Percentiles rank a stretch among this genome's conserved stretches.
Conservation (phyloP, 73 alveolate species). For the Tetrahymena malaccensis region DNA sequence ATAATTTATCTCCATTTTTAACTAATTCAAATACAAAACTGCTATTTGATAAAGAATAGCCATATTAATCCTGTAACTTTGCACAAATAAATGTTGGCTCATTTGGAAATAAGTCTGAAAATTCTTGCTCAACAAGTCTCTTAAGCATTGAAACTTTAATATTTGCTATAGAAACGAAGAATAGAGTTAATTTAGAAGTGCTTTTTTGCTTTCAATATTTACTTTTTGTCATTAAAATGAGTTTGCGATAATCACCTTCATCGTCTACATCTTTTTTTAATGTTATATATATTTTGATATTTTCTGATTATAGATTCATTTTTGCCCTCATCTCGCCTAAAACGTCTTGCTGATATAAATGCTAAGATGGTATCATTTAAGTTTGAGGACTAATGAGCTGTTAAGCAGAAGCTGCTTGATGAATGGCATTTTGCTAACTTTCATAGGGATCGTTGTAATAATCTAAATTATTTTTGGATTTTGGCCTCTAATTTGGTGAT, state of each 20-base stretch:
- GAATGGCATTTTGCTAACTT: neutral
- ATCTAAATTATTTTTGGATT: neutral
- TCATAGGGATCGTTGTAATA: neutral
- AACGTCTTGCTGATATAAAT: neutral
- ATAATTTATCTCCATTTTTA: conserved; percentile 62
- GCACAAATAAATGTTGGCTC: conserved; percentile 80
- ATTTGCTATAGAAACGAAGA: neutral
- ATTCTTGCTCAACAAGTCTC: conserved; percentile 72
- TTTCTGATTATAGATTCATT: neutral
- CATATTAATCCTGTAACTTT: conserved; percentile 78
- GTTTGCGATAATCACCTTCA: neutral
- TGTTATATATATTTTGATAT: neutral
- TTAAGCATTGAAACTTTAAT: conserved; percentile 59
- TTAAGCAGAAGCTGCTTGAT: neutral
- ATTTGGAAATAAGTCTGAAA: conserved; percentile 75
- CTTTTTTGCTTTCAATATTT: neutral
- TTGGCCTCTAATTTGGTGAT: neutral
- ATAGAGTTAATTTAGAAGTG: neutral
- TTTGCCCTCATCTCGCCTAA: neutral
- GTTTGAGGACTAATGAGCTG: neutral
- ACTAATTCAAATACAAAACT: conserved; percentile 67
- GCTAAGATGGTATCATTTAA: neutral
- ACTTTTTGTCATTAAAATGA: neutral
- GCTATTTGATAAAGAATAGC: conserved; percentile 69
- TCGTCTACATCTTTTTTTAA: neutral